These are phyloP conservation scores for Aspergillus felis DNA, from an alignment of 2,329 filamentous ascomycete genomes.

Conservation along the genomic window DNA sequence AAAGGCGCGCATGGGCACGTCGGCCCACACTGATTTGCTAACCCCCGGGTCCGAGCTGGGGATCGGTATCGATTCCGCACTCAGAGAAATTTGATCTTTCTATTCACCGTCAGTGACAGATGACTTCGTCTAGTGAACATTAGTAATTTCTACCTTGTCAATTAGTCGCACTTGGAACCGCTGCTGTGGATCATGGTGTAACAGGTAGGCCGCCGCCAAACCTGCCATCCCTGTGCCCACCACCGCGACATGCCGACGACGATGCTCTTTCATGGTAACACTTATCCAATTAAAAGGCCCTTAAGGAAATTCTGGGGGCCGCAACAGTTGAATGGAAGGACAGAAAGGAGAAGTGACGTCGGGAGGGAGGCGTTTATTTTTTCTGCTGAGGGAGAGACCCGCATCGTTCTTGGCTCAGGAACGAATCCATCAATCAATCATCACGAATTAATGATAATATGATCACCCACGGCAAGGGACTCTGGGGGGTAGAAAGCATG, in stretches of 20 bases:
- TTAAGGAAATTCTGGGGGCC: too few relatives aligned
- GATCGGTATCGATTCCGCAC: slow-evolving; percentile 1
- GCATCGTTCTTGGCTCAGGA: too few relatives aligned
- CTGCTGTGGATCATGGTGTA: slow-evolving; percentile 36
- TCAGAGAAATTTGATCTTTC: slow-evolving; percentile 4
- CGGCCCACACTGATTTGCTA: slow-evolving; percentile 34
- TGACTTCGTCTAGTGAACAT: background rate
- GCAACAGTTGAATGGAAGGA: too few relatives aligned
- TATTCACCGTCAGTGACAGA: background rate
- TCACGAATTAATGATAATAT: too few relatives aligned
- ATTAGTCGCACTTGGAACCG: slow-evolving; percentile 45
- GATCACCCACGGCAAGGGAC: too few relatives aligned
- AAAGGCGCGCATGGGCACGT: slow-evolving; percentile 52
- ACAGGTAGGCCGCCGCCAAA: slow-evolving; percentile 44
- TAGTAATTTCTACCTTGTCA: slow-evolving; percentile 37
- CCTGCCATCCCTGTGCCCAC: slow-evolving; percentile 50
- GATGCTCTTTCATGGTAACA: background rate
- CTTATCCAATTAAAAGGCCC: too few relatives aligned
- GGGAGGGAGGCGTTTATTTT: too few relatives aligned
- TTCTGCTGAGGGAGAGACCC: too few relatives aligned
- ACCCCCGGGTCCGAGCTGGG: background rate
- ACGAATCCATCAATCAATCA: too few relatives aligned
- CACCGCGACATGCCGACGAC: slow-evolving; percentile 35
- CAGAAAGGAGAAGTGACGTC: too few relatives aligned
- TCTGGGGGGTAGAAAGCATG: too few relatives aligned